Conservation (phyloP, 2,329 filamentous ascomycete genomes). For the Akanthomyces lecanii region DNA sequence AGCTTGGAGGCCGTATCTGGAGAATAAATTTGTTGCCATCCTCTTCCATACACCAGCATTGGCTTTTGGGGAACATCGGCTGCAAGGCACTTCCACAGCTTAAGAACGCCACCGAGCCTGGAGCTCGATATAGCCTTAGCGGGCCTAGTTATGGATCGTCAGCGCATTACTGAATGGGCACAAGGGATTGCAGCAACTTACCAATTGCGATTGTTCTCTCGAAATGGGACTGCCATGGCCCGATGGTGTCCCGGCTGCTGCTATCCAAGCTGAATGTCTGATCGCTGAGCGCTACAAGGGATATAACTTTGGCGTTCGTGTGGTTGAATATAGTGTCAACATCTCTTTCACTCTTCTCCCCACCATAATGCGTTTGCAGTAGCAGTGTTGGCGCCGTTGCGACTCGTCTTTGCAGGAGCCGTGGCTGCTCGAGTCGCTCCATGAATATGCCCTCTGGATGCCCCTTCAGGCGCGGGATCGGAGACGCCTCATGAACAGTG, state of each 20-base stretch:
- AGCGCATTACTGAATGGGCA: not conserved
- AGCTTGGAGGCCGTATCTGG: constrained; percentile 75
- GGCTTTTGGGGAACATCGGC: constrained; percentile 82
- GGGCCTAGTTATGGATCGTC: constrained; percentile 46
- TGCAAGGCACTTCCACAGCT: constrained; percentile 80
- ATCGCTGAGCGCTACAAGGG: constrained; percentile 17
- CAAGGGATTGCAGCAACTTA: constrained; percentile 35
- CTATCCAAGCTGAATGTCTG: constrained; percentile 29
- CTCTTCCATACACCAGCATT: constrained; percentile 90
- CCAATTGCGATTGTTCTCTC: constrained; percentile 78
- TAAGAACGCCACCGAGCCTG: constrained; percentile 80
- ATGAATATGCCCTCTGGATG: not conserved
- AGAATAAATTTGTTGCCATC: constrained; percentile 78
- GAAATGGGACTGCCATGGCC: constrained; percentile 70
- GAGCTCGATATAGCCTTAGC: constrained; percentile 79
- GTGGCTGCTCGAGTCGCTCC: not conserved
- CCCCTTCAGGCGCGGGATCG: not conserved
- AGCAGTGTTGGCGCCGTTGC: constrained; percentile 30
- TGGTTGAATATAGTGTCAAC: constrained; percentile 5
- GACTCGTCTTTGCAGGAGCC: constrained; percentile 23
- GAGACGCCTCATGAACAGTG: not conserved
- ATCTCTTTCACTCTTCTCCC: not conserved
- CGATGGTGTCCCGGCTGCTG: constrained; percentile 52
- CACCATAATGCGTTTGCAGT: constrained; percentile 4
- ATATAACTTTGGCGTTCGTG: constrained; percentile 12